Percentiles rank a stretch among this genome's conserved stretches.
Conservation (phyloP, 352 stramenopile genomes). For the Phytophthora tentaculata region DNA sequence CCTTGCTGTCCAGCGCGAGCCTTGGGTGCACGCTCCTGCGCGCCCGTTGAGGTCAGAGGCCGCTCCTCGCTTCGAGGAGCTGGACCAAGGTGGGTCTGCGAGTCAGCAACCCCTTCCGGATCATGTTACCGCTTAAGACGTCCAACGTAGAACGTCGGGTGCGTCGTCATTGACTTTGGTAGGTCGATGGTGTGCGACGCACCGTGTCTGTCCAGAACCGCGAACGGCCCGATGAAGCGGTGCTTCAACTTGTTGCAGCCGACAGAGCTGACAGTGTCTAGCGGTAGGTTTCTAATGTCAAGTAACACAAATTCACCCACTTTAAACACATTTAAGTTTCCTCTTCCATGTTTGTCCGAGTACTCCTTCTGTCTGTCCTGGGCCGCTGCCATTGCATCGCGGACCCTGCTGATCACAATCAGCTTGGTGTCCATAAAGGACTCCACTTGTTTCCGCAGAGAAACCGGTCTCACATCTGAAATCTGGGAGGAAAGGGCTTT, state of each 20-base stretch:
- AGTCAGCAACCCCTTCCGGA: background rate
- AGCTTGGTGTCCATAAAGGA: background rate
- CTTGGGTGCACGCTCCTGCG: background rate
- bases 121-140: background rate
- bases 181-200: background rate
- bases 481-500: background rate
- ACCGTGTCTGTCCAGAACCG: background rate
- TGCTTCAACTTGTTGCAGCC: background rate
- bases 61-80: background rate
- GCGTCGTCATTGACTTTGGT: background rate
- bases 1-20: no score
- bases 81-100: no score
- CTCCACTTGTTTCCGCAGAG: background rate
- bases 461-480: background rate
- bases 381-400: background rate
- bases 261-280: background rate
- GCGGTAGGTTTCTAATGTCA: background rate
- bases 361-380: background rate
- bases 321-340: background rate
- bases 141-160: background rate
- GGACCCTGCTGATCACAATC: background rate
- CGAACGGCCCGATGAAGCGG: background rate
- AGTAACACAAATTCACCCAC: background rate
- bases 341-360: background rate
- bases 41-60: no score